Percentiles rank a stretch among this genome's conserved stretches.
Evolutionary conservation across 257 asterid genomes (phyloP).

Genomic region (Verbena officinalis): DNA sequence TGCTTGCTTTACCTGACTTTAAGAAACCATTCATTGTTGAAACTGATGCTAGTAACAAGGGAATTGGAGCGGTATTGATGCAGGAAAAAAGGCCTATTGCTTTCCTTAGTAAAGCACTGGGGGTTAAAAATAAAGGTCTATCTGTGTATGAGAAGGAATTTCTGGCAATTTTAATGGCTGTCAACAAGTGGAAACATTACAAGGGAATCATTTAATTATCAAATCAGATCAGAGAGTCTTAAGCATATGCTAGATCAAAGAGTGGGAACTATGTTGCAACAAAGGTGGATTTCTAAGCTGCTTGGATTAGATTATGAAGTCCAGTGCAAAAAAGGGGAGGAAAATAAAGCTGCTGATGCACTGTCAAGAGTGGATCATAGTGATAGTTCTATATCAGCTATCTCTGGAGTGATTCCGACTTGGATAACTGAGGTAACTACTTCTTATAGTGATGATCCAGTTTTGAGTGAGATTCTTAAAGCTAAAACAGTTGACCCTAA

Average conservation of each 20-base stretch:
- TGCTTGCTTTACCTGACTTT: no score
- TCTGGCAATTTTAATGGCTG: no score
- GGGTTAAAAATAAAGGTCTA: no score
- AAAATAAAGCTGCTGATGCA: no score
- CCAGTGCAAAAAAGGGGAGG: neutral
- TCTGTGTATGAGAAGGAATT: no score
- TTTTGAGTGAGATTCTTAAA: neutral
- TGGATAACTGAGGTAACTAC: neutral
- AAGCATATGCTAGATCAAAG: neutral
- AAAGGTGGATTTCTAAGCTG: neutral
- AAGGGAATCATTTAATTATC: slow-evolving; percentile 2
- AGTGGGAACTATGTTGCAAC: neutral
- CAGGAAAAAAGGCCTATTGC: no score
- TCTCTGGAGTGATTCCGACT: neutral
- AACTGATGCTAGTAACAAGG: no score
- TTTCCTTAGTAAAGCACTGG: no score
- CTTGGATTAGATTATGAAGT: slow-evolving; percentile 13
- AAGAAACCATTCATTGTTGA: no score
- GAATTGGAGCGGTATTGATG: no score
- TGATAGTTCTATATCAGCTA: neutral
- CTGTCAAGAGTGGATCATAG: neutral
- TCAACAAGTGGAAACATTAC: no score
- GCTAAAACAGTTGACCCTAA: neutral
- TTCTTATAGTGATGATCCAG: neutral
- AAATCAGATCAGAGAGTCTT: neutral